Conservation (phyloP, 257 asterid species). For the Leptodermis oblonga region DNA sequence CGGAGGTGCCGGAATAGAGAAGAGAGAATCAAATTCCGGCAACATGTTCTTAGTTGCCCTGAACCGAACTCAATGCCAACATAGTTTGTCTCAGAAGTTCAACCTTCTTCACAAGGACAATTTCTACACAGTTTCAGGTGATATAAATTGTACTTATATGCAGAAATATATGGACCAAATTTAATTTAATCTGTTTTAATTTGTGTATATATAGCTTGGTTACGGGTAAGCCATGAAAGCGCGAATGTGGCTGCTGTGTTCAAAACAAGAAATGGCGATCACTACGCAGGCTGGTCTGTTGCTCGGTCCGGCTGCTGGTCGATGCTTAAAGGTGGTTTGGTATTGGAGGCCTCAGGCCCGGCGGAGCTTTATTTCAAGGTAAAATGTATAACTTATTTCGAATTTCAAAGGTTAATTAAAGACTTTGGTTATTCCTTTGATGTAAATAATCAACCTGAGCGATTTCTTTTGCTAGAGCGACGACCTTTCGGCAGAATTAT, state of each 20-base stretch:
- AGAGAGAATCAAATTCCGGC: constrained; percentile 29
- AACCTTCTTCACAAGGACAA: constrained; percentile 33
- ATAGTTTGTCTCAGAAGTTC: constrained; percentile 41
- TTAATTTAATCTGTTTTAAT: no score
- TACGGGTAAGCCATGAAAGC: constrained; percentile 48
- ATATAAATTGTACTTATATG: no score
- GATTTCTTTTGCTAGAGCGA: constrained; percentile 43
- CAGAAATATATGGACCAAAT: no score
- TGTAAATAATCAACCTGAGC: constrained; percentile 30
- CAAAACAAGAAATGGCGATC: constrained; percentile 14
- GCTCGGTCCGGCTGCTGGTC: constrained; percentile 56
- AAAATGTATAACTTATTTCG: neutral
- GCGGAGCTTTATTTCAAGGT: constrained; percentile 50
- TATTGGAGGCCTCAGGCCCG: constrained; percentile 35
- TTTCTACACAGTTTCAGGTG: constrained; percentile 63
- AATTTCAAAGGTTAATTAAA: constrained; percentile 20
- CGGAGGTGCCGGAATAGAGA: constrained; percentile 31
- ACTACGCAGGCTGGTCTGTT: constrained; percentile 38
- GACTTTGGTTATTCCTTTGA: constrained; percentile 1
- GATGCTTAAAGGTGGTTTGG: constrained; percentile 51
- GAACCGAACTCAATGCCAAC: constrained; percentile 23
- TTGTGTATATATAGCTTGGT: constrained; percentile 46
- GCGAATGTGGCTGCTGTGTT: constrained; percentile 46
- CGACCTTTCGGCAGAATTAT: constrained; percentile 35
- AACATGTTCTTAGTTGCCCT: constrained; percentile 43